Percentiles rank a stretch among this genome's conserved stretches.
phyloP scores from a whole-genome alignment of 2,329 filamentous ascomycete species.

The Aspergillus versicolor region DNA sequence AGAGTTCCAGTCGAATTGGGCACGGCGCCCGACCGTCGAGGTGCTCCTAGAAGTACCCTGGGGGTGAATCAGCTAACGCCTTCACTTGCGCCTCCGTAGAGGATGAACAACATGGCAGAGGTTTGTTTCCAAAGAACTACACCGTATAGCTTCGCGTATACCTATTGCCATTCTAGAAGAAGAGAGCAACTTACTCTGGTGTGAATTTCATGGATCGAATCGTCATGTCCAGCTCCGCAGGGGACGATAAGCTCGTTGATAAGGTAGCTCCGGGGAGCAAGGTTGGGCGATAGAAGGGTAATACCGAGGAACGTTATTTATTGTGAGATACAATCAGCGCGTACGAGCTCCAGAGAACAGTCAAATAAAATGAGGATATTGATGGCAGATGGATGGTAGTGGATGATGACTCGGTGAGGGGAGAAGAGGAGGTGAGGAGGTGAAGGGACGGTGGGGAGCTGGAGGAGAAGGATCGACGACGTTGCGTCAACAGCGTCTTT shows the following conservation, averaged over 20 bases:
- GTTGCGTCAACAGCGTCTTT: not conserved
- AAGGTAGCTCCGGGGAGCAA: conserved; percentile 18
- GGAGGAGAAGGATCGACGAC: not conserved
- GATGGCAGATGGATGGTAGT: not conserved
- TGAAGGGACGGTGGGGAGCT: not conserved
- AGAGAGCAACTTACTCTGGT: conserved; percentile 35
- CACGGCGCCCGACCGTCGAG: conserved; percentile 45
- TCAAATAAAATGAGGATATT: not conserved
- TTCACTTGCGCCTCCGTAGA: not conserved
- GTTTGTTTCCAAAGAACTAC: not conserved
- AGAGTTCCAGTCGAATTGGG: conserved; percentile 49
- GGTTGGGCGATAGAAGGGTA: not conserved
- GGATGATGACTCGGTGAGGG: conserved; percentile 7
- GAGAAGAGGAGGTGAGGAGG: conserved; percentile 4
- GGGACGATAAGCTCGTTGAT: conserved; percentile 9
- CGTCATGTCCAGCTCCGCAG: conserved; percentile 33
- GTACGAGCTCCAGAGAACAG: not conserved
- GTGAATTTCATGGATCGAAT: conserved; percentile 43
- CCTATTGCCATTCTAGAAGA: not conserved
- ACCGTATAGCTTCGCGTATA: not conserved
- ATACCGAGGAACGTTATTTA: not conserved
- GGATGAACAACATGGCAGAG: not conserved
- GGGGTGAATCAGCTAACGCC: not conserved
- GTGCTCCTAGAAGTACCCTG: conserved; percentile 49
- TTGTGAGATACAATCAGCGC: not conserved